Percentiles rank a stretch among this genome's conserved stretches.
Conservation (phyloP, 805 yeast genomes). For the Wickerhamiella bombiphila region DNA sequence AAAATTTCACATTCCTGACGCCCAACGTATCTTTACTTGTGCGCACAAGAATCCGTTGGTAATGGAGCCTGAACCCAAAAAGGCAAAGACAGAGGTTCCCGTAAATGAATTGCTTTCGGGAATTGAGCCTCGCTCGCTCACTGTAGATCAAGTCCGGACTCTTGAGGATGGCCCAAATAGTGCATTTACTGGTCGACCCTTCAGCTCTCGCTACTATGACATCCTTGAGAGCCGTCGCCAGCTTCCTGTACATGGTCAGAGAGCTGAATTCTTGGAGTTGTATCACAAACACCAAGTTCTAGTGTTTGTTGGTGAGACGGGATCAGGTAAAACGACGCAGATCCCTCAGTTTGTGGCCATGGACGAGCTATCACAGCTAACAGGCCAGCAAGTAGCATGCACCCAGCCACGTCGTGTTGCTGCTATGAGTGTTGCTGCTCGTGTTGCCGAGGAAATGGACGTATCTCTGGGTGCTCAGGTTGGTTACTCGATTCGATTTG, state of each 20-base stretch:
- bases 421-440: constrained; percentile 82
- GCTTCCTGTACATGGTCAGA: constrained; percentile 86
- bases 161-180: constrained; percentile 38
- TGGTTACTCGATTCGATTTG: constrained; percentile 90
- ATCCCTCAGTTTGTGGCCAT: constrained; percentile 89
- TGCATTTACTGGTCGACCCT: constrained; percentile 62
- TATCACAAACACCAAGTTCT: constrained; percentile 83
- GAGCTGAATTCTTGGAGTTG: constrained; percentile 71
- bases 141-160: constrained; percentile 23
- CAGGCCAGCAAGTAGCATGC: constrained; percentile 81
- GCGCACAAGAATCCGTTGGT: neutral
- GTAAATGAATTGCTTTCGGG: constrained; percentile 1
- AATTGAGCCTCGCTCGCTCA: constrained; percentile 20
- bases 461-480: constrained; percentile 86
- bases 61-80: constrained; percentile 10
- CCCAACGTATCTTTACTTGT: neutral
- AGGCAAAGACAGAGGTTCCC: constrained; percentile 4
- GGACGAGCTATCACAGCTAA: constrained; percentile 83
- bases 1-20: no score
- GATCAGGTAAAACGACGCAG: constrained; percentile 97
- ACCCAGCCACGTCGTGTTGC: constrained; percentile 88
- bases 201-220: constrained; percentile 54
- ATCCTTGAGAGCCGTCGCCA: constrained; percentile 70
- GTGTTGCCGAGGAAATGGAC: constrained; percentile 97
- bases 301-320: constrained; percentile 98